phyloP scores from a whole-genome alignment of 805 yeast genomes.

The Metschnikowia bowlesiae region DNA sequence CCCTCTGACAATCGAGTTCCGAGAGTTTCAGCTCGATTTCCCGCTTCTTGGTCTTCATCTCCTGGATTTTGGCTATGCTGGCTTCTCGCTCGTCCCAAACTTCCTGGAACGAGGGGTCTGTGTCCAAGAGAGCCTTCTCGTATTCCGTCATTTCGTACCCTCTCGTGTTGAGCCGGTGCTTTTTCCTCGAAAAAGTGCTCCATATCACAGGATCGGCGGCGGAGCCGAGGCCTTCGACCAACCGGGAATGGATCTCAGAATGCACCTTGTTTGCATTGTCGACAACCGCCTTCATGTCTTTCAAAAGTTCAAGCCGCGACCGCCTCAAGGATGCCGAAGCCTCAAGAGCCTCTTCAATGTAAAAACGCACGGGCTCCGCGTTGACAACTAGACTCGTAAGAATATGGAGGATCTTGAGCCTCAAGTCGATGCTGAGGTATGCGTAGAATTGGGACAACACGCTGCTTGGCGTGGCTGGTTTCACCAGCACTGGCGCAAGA shows the following conservation, averaged over 20 bases:
- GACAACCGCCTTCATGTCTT: constrained; percentile 50
- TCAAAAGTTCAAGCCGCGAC: constrained; percentile 58
- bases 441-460: constrained; percentile 53
- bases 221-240: constrained; percentile 13
- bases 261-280: constrained; percentile 47
- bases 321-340: constrained; percentile 58
- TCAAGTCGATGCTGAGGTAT: constrained; percentile 47
- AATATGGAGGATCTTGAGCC: constrained; percentile 55
- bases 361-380: constrained; percentile 54
- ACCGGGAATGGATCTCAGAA: constrained; percentile 18
- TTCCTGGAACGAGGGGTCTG: constrained; percentile 40
- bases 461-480: constrained; percentile 45
- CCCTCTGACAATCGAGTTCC: constrained; percentile 73
- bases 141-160: constrained; percentile 39
- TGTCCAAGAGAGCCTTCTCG: constrained; percentile 36
- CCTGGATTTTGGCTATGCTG: constrained; percentile 38
- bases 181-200: constrained; percentile 17
- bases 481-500: constrained; percentile 52
- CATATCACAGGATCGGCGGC: constrained; percentile 8
- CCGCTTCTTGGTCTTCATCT: constrained; percentile 44
- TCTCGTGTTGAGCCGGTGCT: constrained; percentile 24
- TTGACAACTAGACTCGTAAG: constrained; percentile 59
- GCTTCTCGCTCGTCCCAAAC: constrained; percentile 45
- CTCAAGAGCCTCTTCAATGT: constrained; percentile 67
- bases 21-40: constrained; percentile 57